Evolutionary conservation across 257 asterid genomes (phyloP), one percentile per base, ranked within the genome.

Genomic region (Verbena officinalis): DNA sequence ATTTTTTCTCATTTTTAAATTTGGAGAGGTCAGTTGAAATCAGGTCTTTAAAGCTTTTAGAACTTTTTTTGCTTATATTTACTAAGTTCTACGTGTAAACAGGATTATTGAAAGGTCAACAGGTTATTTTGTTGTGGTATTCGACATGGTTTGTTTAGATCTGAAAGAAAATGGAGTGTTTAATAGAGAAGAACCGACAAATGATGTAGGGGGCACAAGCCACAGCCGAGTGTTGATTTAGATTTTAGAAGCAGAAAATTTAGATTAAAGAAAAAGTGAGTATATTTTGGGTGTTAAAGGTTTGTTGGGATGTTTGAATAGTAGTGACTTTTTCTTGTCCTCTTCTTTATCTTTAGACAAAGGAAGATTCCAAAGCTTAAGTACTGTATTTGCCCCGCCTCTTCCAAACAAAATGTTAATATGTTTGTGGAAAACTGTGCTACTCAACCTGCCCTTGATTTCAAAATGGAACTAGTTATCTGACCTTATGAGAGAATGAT

Each of bases 161-260:
- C 83, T 80, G 80, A 62, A 44, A 44, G 75, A 43, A 22, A 55
- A 39, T 43, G 59, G 69, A 61, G 56, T 42, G 23, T 51, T 43
- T 60, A 68, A 43, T 23, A 34, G 72, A 59, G 68, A 59, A 70
- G 77, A 68, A 81, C 77, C 70, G 80, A 81, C 75, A 75, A 71
- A 76, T 63, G 38, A 58, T 49, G 75, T 9, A 50, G 76, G 75
- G 80, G 85, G 66, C 58, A 70, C 73, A 81, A n/a, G n/a, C n/a
- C n/a, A n/a, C n/a, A n/a, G n/a, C n/a, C n/a, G 70, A 80, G 65
- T 82, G 78, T 77, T 79, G 92, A 82, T 86, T 81, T 81, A 62
- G 72, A 55, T 80, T 86, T 81, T 81, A 62, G 72, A 55, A 72
- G 53, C 31, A 42, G 69, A 64, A 75, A 53, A 54, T 55, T 65